A percentile compares a stretch with the other conserved stretches of the same genome.
Conservation (phyloP, 129 eudicot genomes). For the Flaveria linearis region DNA sequence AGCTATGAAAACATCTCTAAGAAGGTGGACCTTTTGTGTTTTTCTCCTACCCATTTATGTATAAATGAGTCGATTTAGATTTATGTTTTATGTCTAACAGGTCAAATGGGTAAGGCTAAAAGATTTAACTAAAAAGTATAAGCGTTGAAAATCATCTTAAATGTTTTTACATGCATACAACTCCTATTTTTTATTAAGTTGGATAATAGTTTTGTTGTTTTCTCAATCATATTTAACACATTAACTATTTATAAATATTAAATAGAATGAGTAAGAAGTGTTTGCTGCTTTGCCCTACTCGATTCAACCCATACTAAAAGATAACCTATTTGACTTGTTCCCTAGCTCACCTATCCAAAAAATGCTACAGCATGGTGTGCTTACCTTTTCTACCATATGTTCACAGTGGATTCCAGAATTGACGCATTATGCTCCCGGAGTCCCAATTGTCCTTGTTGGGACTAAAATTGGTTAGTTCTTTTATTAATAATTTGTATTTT, state of each 20-base stretch:
- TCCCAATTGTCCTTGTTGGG: constrained; percentile 58
- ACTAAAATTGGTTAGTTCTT: constrained; percentile 48
- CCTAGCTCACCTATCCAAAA: neutral
- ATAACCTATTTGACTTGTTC: neutral
- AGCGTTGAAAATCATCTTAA: neutral
- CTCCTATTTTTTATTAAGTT: neutral
- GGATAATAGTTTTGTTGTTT: neutral
- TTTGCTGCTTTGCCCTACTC: neutral
- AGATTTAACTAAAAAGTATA: neutral
- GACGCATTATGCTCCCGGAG: constrained; percentile 60
- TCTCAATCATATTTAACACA: neutral
- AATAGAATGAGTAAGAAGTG: neutral
- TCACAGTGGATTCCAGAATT: constrained; percentile 60
- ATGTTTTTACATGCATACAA: neutral
- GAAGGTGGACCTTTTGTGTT: constrained; percentile 34
- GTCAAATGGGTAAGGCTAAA: neutral
- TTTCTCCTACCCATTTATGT: constrained; percentile 1
- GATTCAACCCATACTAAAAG: neutral
- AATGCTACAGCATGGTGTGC: neutral
- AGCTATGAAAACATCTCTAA: constrained; percentile 60
- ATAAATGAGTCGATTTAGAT: neutral
- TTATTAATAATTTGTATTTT: neutral
- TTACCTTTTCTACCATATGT: constrained; percentile 2
- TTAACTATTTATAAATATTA: neutral
- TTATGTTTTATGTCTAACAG: constrained; percentile 4